Percentiles rank a stretch among this genome's conserved stretches.
phyloP scores from a whole-genome alignment of 2,329 filamentous ascomycete species.

The Fusarium sp. region DNA sequence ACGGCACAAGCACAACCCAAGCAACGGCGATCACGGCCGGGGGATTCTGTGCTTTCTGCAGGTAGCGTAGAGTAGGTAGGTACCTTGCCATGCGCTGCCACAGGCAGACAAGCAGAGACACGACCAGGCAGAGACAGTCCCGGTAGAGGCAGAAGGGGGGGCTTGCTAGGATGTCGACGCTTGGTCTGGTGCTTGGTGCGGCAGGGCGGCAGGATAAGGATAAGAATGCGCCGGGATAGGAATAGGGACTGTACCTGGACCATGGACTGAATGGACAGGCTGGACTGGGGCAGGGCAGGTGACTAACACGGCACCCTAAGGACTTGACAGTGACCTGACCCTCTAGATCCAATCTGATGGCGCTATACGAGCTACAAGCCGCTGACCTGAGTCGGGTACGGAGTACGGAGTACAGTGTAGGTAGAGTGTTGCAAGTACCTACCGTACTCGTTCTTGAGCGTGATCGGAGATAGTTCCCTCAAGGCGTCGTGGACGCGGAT shows the following conservation, averaged over 20 bases:
- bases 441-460: slow-evolving; percentile 26
- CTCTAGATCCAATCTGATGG: slow-evolving; percentile 34
- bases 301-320: slow-evolving; percentile 45
- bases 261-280: slow-evolving; percentile 25
- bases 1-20: slow-evolving; percentile 36
- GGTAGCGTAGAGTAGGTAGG: not conserved
- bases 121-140: slow-evolving; percentile 18
- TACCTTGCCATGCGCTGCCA: not conserved
- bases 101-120: slow-evolving; percentile 12
- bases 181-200: slow-evolving; percentile 32
- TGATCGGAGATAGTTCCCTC: slow-evolving; percentile 41
- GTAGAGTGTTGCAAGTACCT: not conserved
- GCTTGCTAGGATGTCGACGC: slow-evolving; percentile 30
- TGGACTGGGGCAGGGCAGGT: slow-evolving; percentile 39
- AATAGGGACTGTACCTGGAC: slow-evolving; percentile 29
- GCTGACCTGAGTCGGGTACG: slow-evolving; percentile 38
- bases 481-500: slow-evolving; percentile 29
- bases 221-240: slow-evolving; percentile 33
- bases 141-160: slow-evolving; percentile 8
- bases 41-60: not conserved
- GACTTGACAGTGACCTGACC: slow-evolving; percentile 5
- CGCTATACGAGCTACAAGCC: slow-evolving; percentile 42
- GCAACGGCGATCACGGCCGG: slow-evolving; percentile 39
- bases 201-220: slow-evolving; percentile 39
- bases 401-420: not conserved